Conservation (phyloP, 805 yeast genomes). For the Alloascoidea africana region DNA sequence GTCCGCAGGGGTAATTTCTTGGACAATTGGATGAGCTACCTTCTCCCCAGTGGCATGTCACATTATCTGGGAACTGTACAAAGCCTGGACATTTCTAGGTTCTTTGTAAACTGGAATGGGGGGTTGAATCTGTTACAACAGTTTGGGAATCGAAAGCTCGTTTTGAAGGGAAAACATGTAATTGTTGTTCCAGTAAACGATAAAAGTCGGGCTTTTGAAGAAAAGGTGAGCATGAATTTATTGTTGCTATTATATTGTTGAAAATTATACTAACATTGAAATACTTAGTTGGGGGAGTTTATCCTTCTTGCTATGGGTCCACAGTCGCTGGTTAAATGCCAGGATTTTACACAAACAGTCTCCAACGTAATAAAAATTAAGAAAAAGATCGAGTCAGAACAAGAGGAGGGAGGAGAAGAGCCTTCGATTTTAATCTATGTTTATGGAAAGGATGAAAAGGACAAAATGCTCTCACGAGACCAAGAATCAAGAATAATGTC, state of each 20-base stretch:
- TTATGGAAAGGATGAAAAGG: conserved; percentile 1
- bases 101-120: neutral
- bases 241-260: too few species aligned
- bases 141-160: neutral
- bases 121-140: neutral
- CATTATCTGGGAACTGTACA: conserved; percentile 16
- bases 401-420: too few species aligned
- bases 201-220: neutral
- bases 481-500: neutral
- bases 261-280: too few species aligned
- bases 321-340: neutral
- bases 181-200: neutral
- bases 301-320: neutral
- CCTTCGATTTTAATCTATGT: neutral
- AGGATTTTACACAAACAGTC: neutral
- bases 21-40: conserved; percentile 28
- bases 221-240: too few species aligned
- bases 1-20: conserved; percentile 14
- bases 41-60: conserved; percentile 59
- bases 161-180: conserved; percentile 1
- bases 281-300: too few species aligned
- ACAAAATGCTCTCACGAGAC: neutral
- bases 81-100: neutral
- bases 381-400: neutral
- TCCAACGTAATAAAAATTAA: neutral